Conservation (phyloP, 1,284 basidiomycete genomes). For the Puccinia coronata region DNA sequence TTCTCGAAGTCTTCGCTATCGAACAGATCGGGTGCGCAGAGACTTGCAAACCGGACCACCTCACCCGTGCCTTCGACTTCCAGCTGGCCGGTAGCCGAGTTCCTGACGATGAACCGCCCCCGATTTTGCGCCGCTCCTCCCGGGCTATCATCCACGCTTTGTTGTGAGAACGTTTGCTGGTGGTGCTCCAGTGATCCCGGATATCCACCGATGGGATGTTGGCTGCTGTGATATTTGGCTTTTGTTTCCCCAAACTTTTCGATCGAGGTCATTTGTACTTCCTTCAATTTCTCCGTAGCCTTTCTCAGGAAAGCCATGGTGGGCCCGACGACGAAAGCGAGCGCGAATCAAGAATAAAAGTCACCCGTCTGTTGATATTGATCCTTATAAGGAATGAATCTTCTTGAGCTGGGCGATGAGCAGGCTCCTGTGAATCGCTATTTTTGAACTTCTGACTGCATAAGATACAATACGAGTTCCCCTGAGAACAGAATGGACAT, state of each 20-base stretch:
- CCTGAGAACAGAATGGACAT: too few relatives aligned
- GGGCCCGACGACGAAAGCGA: not conserved
- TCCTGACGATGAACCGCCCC: conserved; percentile 41
- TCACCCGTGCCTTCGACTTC: conserved; percentile 41
- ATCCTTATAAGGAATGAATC: not conserved
- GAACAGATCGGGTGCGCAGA: conserved; percentile 48
- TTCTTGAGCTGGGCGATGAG: too few relatives aligned
- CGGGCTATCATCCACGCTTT: not conserved
- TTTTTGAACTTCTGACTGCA: too few relatives aligned
- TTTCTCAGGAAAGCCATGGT: conserved; percentile 33
- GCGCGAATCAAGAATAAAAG: too few relatives aligned
- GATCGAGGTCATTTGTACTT: conserved; percentile 16
- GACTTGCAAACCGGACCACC: conserved; percentile 42
- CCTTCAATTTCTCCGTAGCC: conserved; percentile 41
- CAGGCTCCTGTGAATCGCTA: too few relatives aligned
- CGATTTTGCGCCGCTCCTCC: conserved; percentile 21
- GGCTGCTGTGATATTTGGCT: not conserved
- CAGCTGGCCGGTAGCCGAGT: conserved; percentile 32
- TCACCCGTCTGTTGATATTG: too few relatives aligned
- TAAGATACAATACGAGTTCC: too few relatives aligned
- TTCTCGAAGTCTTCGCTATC: conserved; percentile 48
- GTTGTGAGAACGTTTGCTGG: not conserved
- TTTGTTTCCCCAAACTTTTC: conserved; percentile 38
- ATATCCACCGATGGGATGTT: conserved; percentile 3
- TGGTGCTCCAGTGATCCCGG: not conserved